These are phyloP conservation scores for Mycosphaerella sp. DNA, from an alignment of 2,329 filamentous ascomycete genomes.

Conservation along the genomic window DNA sequence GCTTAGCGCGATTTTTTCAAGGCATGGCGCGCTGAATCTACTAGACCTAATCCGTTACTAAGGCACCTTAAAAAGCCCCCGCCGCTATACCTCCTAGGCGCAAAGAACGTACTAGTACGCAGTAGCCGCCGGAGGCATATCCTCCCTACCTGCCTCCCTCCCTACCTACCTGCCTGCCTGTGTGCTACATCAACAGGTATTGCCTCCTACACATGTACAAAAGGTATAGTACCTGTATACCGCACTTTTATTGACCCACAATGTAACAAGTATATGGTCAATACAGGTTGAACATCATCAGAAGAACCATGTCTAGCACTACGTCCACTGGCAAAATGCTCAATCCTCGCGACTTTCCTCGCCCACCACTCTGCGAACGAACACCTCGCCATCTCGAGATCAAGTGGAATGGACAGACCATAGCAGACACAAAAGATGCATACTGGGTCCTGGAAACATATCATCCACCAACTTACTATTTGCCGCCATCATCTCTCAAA, in stretches of 20 bases:
- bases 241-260: no score
- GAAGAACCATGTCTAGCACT: slow-evolving; percentile 20
- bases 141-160: no score
- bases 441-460: slow-evolving; percentile 59
- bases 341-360: slow-evolving; percentile 53
- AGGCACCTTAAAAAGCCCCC: no score
- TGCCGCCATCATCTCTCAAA: slow-evolving; percentile 48
- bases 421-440: slow-evolving; percentile 53
- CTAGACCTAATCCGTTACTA: no score
- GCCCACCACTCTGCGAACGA: slow-evolving; percentile 52
- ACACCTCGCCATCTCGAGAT: slow-evolving; percentile 49
- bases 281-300: slow-evolving; percentile 10
- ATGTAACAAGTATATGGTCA: background rate
- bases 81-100: no score
- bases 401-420: slow-evolving; percentile 48
- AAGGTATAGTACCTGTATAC: background rate
- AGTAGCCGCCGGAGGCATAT: no score
- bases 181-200: no score
- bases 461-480: slow-evolving; percentile 58
- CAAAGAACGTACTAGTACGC: no score
- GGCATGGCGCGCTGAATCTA: no score
- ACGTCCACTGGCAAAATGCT: slow-evolving; percentile 34
- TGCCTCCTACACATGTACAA: background rate
- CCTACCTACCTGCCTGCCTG: no score
- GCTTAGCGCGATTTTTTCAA: no score